Percentiles rank a stretch among this genome's conserved stretches.
Evolutionary conservation across 768 basidiomycete genomes (phyloP).

Genomic region (Ephemerocybe angulata): DNA sequence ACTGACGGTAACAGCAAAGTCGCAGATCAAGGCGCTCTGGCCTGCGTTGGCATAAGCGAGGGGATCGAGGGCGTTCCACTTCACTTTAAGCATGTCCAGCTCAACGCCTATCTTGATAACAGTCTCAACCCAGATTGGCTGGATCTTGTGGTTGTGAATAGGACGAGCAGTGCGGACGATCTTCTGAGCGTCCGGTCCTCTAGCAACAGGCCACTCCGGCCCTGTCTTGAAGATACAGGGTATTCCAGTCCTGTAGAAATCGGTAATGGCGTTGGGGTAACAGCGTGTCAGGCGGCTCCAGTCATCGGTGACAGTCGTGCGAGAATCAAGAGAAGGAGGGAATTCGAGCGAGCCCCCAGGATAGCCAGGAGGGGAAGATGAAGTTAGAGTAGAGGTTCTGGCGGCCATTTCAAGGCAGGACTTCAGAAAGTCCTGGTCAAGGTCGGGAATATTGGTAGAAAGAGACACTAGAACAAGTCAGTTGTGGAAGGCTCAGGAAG

Average conservation of each 20-base stretch:
- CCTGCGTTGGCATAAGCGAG: conserved; percentile 27
- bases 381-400: no score
- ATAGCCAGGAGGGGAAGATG: no score
- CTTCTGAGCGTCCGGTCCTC: conserved; percentile 17
- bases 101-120: conserved; percentile 16
- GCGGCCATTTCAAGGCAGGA: no score
- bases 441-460: no score
- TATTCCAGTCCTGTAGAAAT: conserved; percentile 25
- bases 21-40: conserved; percentile 16
- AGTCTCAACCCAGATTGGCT: conserved; percentile 21
- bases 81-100: conserved; percentile 24
- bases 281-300: conserved; percentile 1
- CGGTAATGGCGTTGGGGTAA: conserved; percentile 18
- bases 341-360: no score
- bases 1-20: conserved; percentile 28
- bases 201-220: conserved; percentile 20
- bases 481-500: no score
- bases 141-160: conserved; percentile 26
- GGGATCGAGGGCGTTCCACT: conserved; percentile 29
- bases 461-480: no score
- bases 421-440: no score
- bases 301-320: no score
- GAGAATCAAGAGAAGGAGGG: no score
- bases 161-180: conserved; percentile 23
- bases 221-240: conserved; percentile 28